Evolutionary conservation across 225 moss, liverwort and hornwort genomes (phyloP).

Genomic region (Rhytidiadelphus loreus): DNA sequence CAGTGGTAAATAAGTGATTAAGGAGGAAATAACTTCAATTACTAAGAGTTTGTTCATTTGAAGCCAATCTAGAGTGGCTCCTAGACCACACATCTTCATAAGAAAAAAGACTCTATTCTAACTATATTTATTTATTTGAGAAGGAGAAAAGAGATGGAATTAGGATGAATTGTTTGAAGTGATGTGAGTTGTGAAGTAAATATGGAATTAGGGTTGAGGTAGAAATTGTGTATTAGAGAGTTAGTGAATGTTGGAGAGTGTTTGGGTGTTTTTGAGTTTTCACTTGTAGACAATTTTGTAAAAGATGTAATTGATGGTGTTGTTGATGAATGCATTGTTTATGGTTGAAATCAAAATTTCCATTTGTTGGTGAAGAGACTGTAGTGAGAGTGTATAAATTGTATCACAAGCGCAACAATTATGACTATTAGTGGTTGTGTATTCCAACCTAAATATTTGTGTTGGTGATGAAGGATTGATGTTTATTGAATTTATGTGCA

Average conservation of each 20-base stretch:
- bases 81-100: fast-evolving
- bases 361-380: neutral
- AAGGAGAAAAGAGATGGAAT: fast-evolving
- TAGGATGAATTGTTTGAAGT: neutral
- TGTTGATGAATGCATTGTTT: neutral
- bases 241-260: neutral
- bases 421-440: neutral
- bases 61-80: fast-evolving
- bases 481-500: neutral
- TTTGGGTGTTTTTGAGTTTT: neutral
- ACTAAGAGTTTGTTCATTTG: neutral
- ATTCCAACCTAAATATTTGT: neutral
- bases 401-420: fast-evolving
- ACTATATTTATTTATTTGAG: neutral
- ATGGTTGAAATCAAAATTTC: neutral
- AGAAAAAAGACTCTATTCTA: neutral
- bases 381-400: neutral
- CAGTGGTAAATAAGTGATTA: neutral
- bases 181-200: neutral
- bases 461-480: neutral
- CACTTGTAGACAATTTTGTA: fast-evolving
- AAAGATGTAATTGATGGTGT: neutral
- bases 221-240: neutral
- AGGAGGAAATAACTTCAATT: fast-evolving
- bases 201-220: neutral